These are phyloP conservation scores for Cladosporium oxysporum DNA, from an alignment of 2,329 filamentous ascomycete genomes.

Conservation along the genomic window DNA sequence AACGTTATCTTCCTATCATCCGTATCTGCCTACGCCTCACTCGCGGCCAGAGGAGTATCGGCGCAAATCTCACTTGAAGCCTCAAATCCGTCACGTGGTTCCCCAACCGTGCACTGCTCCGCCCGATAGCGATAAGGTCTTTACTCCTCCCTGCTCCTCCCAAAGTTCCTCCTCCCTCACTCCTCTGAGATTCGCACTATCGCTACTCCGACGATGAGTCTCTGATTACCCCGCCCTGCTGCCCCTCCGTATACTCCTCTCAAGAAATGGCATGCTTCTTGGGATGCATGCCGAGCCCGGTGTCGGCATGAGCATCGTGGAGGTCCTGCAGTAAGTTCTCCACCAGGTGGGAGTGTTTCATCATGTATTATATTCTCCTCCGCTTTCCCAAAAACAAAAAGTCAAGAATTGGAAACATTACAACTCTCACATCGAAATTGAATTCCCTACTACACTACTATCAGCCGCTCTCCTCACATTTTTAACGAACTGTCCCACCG, in stretches of 20 bases:
- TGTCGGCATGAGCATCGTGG: neutral
- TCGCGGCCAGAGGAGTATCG: constrained; percentile 12
- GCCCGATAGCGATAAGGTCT: constrained; percentile 3
- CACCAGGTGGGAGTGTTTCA: neutral
- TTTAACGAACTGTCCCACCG: neutral
- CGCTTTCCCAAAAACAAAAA: too few relatives aligned
- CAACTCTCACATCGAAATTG: neutral
- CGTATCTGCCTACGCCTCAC: neutral
- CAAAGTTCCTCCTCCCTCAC: neutral
- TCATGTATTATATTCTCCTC: neutral
- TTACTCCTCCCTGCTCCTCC: constrained; percentile 13
- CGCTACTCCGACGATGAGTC: neutral
- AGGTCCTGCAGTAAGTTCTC: neutral
- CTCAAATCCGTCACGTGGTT: neutral
- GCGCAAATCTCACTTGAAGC: neutral
- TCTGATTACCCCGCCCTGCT: neutral
- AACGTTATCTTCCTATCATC: constrained; percentile 8
- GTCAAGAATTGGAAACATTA: too few relatives aligned
- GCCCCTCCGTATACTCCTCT: neutral
- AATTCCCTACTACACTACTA: neutral
- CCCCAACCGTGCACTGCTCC: constrained; percentile 7
- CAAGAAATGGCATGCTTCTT: neutral
- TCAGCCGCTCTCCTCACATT: neutral
- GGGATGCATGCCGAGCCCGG: constrained; percentile 1
- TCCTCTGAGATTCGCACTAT: neutral